A percentile compares a stretch with the other conserved stretches of the same genome.
Conservation (phyloP, 1,139 yeast genomes). For the Hemisphaericaspora subhashii region DNA sequence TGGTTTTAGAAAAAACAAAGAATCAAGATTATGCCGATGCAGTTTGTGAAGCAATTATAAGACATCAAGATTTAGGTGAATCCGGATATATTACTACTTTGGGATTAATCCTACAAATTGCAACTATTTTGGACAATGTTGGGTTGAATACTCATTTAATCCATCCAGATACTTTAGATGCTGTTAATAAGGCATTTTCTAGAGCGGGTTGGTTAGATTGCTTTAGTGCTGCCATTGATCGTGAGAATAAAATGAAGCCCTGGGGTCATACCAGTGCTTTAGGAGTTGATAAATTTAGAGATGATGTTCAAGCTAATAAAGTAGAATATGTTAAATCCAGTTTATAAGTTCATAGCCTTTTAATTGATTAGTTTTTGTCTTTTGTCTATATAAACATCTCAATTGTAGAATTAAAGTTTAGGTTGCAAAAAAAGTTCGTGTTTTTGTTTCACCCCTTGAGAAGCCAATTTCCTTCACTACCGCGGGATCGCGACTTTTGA, state of each 20-base stretch:
- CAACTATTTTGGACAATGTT: slow-evolving; percentile 40
- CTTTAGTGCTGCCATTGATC: slow-evolving; percentile 37
- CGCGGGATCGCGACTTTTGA: too few relatives aligned
- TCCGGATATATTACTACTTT: slow-evolving; percentile 37
- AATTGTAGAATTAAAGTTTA: too few relatives aligned
- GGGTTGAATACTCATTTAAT: slow-evolving; percentile 32
- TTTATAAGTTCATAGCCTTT: neutral
- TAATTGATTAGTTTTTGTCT: neutral
- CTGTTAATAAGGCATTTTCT: slow-evolving; percentile 26
- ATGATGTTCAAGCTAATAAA: slow-evolving; percentile 30
- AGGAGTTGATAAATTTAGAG: slow-evolving; percentile 32
- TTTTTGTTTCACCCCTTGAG: too few relatives aligned
- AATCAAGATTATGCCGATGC: slow-evolving; percentile 37
- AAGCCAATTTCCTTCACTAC: too few relatives aligned
- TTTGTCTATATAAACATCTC: neutral
- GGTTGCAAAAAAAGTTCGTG: neutral
- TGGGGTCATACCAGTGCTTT: slow-evolving; percentile 42
- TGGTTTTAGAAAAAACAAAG: slow-evolving; percentile 26
- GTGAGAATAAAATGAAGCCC: slow-evolving; percentile 31
- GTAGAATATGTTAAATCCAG: slow-evolving; percentile 21
- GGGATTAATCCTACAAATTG: slow-evolving; percentile 36
- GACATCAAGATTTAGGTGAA: slow-evolving; percentile 40
- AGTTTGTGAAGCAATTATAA: slow-evolving; percentile 38
- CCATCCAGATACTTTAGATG: slow-evolving; percentile 31
- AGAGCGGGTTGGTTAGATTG: slow-evolving; percentile 37